Evolutionary conservation across 2,329 filamentous ascomycete genomes (phyloP).

Genomic region (Aspergillus transmontanensis): DNA sequence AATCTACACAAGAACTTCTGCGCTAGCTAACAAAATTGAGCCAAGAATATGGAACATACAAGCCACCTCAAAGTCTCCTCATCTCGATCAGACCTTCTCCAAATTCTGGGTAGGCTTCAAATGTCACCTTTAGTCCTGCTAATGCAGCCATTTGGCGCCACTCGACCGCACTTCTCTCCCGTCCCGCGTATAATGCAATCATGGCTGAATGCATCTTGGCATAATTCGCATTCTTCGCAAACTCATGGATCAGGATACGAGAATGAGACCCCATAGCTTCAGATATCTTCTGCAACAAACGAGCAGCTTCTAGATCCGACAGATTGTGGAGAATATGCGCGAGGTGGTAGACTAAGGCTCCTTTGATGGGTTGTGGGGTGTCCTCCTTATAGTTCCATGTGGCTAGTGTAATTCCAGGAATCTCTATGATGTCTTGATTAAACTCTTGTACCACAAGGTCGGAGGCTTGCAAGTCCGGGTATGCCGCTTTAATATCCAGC

Average conservation of each 20-base stretch:
- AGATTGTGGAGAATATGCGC: slow-evolving; percentile 43
- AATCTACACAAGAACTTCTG: neutral
- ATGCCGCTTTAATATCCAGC: slow-evolving; percentile 38
- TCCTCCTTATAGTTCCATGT: slow-evolving; percentile 41
- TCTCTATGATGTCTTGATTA: slow-evolving; percentile 31
- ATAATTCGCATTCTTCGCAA: slow-evolving; percentile 38
- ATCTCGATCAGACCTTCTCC: slow-evolving; percentile 43
- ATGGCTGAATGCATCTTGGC: slow-evolving; percentile 41
- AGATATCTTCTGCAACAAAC: neutral
- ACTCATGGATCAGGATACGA: slow-evolving; percentile 39
- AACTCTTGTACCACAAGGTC: slow-evolving; percentile 42
- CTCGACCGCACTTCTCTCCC: slow-evolving; percentile 37
- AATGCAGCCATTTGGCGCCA: slow-evolving; percentile 39
- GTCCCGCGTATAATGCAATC: slow-evolving; percentile 39
- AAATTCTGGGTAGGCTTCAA: slow-evolving; percentile 36
- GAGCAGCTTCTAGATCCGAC: slow-evolving; percentile 38
- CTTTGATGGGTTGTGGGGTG: slow-evolving; percentile 34
- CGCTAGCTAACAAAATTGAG: neutral
- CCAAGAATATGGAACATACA: neutral
- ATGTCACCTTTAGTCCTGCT: slow-evolving; percentile 36
- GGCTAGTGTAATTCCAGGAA: slow-evolving; percentile 32
- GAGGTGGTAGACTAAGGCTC: slow-evolving; percentile 37
- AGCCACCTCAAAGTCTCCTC: slow-evolving; percentile 17
- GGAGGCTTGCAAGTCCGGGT: slow-evolving; percentile 28
- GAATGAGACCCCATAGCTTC: slow-evolving; percentile 26